phyloP scores from a whole-genome alignment of 805 yeast species.

The Diddensiella caesifluorescens region DNA sequence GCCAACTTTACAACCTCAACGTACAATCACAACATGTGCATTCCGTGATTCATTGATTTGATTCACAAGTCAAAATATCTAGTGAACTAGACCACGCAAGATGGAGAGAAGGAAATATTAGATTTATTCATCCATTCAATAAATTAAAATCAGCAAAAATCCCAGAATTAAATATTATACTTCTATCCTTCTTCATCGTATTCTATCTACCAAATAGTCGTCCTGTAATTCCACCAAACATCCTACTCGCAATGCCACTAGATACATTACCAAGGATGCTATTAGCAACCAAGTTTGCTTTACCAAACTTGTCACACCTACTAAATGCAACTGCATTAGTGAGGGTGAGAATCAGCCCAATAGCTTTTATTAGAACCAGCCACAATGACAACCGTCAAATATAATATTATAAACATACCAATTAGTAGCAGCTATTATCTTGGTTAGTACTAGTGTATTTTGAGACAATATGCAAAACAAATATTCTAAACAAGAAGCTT shows the following conservation, averaged over 20 bases:
- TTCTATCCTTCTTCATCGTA: too few relatives aligned
- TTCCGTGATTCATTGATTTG: too few relatives aligned
- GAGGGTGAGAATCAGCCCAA: constrained; percentile 66
- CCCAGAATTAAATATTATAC: too few relatives aligned
- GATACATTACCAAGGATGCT: constrained; percentile 5
- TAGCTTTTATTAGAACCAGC: constrained; percentile 39
- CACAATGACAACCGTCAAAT: too few relatives aligned
- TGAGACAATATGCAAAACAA: not conserved
- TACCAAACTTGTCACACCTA: constrained; percentile 86
- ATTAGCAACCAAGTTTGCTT: constrained; percentile 63
- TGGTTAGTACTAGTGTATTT: constrained; percentile 3
- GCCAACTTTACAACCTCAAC: too few relatives aligned
- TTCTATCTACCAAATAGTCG: not conserved
- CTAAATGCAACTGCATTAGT: constrained; percentile 90
- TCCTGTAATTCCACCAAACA: not conserved
- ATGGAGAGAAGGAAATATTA: too few relatives aligned
- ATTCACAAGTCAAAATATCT: too few relatives aligned
- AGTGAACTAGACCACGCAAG: too few relatives aligned
- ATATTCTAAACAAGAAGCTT: constrained; percentile 22
- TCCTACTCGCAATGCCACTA: constrained; percentile 2
- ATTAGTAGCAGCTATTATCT: constrained; percentile 34
- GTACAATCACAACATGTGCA: too few relatives aligned
- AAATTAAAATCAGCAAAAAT: too few relatives aligned
- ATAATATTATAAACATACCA: constrained; percentile 7
- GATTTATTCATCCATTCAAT: too few relatives aligned